A percentile compares a stretch with the other conserved stretches of the same genome.
Conservation (phyloP, 1,284 basidiomycete species). For the Albatrellus sp. region DNA sequence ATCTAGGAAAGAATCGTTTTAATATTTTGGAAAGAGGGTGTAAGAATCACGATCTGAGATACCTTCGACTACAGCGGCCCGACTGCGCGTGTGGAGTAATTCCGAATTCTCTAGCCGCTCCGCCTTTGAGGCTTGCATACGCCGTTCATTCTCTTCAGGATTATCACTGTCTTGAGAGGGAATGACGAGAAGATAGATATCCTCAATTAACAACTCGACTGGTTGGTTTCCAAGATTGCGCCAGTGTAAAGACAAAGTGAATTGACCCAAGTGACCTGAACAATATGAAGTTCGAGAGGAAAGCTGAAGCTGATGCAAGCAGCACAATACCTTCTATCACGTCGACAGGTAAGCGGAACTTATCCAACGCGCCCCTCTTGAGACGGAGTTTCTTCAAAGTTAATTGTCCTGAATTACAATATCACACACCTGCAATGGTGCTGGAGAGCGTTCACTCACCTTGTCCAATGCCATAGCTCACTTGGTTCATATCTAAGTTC, state of each 20-base stretch:
- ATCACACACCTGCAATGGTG: constrained; percentile 9
- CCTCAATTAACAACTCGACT: constrained; percentile 85
- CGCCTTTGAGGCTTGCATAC: constrained; percentile 78
- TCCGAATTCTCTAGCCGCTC: constrained; percentile 88
- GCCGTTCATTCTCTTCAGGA: constrained; percentile 75
- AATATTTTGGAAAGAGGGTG: neutral
- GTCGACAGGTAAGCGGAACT: constrained; percentile 93
- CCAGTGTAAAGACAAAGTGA: constrained; percentile 93
- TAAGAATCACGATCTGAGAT: constrained; percentile 5
- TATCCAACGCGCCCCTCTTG: constrained; percentile 92
- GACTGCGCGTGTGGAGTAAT: constrained; percentile 64
- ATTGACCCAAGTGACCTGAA: constrained; percentile 81
- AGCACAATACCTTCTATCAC: constrained; percentile 71
- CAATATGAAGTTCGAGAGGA: neutral
- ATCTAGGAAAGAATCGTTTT: constrained; percentile 29
- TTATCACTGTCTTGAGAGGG: constrained; percentile 69
- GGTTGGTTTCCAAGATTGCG: constrained; percentile 89
- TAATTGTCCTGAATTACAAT: constrained; percentile 53
- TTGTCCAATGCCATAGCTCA: constrained; percentile 91
- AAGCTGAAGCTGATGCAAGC: neutral
- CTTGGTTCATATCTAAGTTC: constrained; percentile 89
- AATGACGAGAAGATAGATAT: constrained; percentile 90
- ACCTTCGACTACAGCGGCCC: constrained; percentile 43
- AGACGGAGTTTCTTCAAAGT: constrained; percentile 75
- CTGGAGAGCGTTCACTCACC: constrained; percentile 31